A percentile compares a stretch with the other conserved stretches of the same genome.
These are phyloP conservation scores for Stachybotrys elegans DNA, from an alignment of 2,329 filamentous ascomycete species.

Conservation along the genomic window DNA sequence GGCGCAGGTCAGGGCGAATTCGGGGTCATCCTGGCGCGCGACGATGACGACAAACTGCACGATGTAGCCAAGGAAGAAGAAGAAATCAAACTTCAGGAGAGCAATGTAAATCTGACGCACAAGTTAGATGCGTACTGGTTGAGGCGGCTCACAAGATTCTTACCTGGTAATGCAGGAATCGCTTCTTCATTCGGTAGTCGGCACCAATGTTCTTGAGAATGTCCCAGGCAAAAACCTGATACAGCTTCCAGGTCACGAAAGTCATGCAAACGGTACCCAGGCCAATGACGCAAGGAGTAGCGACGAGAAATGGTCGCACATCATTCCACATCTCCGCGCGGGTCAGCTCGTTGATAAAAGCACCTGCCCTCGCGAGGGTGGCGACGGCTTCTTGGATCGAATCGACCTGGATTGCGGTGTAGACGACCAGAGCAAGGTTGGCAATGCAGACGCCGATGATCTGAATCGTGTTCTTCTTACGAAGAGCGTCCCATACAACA, in stretches of 20 bases:
- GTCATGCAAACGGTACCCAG: constrained; percentile 68
- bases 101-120: constrained; percentile 82
- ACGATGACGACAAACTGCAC: constrained; percentile 97
- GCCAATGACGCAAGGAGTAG: constrained; percentile 79
- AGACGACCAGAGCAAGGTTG: constrained; percentile 87
- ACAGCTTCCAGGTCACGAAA: constrained; percentile 87
- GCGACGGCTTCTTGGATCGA: constrained; percentile 75
- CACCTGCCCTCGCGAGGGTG: constrained; percentile 38
- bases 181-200: constrained; percentile 92
- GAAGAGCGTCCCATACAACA: constrained; percentile 87
- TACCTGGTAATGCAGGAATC: constrained; percentile 95
- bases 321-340: constrained; percentile 57
- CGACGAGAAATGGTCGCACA: constrained; percentile 72
- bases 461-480: constrained; percentile 97
- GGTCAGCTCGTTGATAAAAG: constrained; percentile 34
- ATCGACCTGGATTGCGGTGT: constrained; percentile 87
- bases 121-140: constrained; percentile 12
- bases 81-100: constrained; percentile 97
- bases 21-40: constrained; percentile 59
- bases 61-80: constrained; percentile 99
- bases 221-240: constrained; percentile 98
- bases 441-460: constrained; percentile 91
- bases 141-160: constrained; percentile 10
- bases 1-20: constrained; percentile 81
- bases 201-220: constrained; percentile 99